Base-by-base conservation (phyloP, 2,329 filamentous ascomycete genomes). In the Mariannaea sp. region DNA sequence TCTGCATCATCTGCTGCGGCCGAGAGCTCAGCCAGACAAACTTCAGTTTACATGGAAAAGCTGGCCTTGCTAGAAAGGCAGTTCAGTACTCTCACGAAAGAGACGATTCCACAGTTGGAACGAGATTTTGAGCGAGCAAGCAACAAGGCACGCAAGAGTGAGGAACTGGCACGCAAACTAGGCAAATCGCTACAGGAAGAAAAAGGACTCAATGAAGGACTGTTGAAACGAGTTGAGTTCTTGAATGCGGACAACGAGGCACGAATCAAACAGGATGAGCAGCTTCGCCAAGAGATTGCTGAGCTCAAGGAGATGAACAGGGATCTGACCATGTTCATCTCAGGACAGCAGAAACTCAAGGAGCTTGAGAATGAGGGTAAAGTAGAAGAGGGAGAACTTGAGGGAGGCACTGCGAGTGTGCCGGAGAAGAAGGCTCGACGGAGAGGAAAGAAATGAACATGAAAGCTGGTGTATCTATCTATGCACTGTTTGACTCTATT, bases 241-340 rank as follows among this genome's bases (percentile, higher is more conserved):
- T 73, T 96, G 36, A 84, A 87, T 55, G 76, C 77, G 35, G 85
- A 90, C 62, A 74, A 86, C 7, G 79, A 80, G 51, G 75, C 60
- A 16, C 71, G 90, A 14, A 77, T 81, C 35, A 77, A 77, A 54
- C 80, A 87, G 68, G 71, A 86, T 2, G 77, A 77, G 20, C 77
- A 77, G 33, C 72, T 89, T 4, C 82, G 81, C 62, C 68, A 64
- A 12, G 84, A 91, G 70, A 88, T 89, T 60, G 80, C 76, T 32
- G 91, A 96, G 61, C 73, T 96, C 36, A 84, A 86, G 60, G 92
- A 96, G 70, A 88, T 92, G 79, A 96, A 96, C 68, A 82, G 89
- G 12, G 93, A 97, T 69, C 70, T 97, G 68, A 86, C 80, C 44
- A 92, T 96, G 80, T 96, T 93, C 67, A 93, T 97, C 55, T 89